phyloP scores from a whole-genome alignment of 2,329 filamentous ascomycete species.

The Pezicula carpinea region DNA sequence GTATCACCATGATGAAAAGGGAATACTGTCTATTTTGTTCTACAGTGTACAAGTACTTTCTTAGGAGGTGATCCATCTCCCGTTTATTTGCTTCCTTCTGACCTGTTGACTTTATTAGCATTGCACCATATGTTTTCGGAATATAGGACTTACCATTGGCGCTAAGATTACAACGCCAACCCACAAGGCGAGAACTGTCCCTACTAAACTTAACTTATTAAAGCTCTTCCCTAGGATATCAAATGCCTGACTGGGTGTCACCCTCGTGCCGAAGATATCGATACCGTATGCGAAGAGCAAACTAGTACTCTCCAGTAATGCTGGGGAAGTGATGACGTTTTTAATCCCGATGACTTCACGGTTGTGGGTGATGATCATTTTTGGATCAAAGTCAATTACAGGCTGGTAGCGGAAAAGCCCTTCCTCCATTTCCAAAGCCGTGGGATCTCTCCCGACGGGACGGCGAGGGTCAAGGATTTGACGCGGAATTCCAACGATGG shows the following conservation, averaged over 20 bases:
- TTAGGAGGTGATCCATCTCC: constrained; percentile 45
- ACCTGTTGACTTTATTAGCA: constrained; percentile 40
- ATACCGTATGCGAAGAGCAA: constrained; percentile 83
- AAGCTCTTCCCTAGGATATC: constrained; percentile 92
- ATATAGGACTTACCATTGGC: constrained; percentile 67
- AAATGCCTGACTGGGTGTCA: constrained; percentile 85
- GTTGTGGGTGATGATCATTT: constrained; percentile 74
- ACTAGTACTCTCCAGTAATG: constrained; percentile 86
- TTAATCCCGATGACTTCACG: constrained; percentile 75
- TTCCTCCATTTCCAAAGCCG: constrained; percentile 74
- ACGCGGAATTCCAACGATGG: constrained; percentile 76
- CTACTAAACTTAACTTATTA: constrained; percentile 79
- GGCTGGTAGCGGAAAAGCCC: constrained; percentile 74
- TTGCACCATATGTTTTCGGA: not conserved
- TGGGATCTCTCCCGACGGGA: constrained; percentile 80
- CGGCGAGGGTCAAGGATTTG: constrained; percentile 78
- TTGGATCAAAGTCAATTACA: constrained; percentile 76
- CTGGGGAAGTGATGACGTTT: constrained; percentile 69
- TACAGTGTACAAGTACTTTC: not conserved
- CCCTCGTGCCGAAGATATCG: constrained; percentile 82
- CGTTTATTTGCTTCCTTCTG: constrained; percentile 64
- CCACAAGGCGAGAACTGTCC: constrained; percentile 76
- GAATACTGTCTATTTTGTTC: not conserved
- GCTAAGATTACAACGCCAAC: constrained; percentile 73
- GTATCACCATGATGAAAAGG: too few species aligned